These are phyloP conservation scores for Metschnikowia similis DNA, from an alignment of 805 yeast species.

Conservation along the genomic window DNA sequence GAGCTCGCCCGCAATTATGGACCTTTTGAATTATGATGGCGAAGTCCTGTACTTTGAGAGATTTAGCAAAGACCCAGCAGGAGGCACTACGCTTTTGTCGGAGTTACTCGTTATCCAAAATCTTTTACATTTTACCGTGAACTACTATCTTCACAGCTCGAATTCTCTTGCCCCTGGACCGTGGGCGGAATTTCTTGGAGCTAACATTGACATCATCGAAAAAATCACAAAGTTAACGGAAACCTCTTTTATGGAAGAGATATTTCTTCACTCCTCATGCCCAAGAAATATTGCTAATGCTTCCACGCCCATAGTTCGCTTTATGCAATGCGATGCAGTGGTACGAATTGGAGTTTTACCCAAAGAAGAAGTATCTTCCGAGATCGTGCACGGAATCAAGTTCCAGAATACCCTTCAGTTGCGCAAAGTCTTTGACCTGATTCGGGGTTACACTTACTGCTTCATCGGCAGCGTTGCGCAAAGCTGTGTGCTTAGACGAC, in stretches of 20 bases:
- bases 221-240: slow-evolving; percentile 45
- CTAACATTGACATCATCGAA: slow-evolving; percentile 24
- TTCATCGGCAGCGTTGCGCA: slow-evolving; percentile 29
- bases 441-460: slow-evolving; percentile 1
- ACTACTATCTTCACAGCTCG: slow-evolving; percentile 33
- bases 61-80: slow-evolving; percentile 22
- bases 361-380: neutral
- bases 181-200: slow-evolving; percentile 1
- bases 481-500: slow-evolving; percentile 46
- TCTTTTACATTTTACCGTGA: slow-evolving; percentile 28
- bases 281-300: neutral
- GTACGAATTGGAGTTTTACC: neutral
- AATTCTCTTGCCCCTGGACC: neutral
- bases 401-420: slow-evolving; percentile 59
- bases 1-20: slow-evolving; percentile 22
- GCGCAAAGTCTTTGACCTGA: slow-evolving; percentile 22
- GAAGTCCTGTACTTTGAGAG: slow-evolving; percentile 34
- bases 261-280: slow-evolving; percentile 38
- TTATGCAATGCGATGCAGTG: neutral
- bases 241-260: slow-evolving; percentile 56
- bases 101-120: slow-evolving; percentile 39
- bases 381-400: slow-evolving; percentile 43
- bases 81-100: slow-evolving; percentile 32
- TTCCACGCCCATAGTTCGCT: neutral
- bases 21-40: slow-evolving; percentile 25